Percentiles rank a stretch among this genome's conserved stretches.
Evolutionary conservation across 73 alveolate species (phyloP).

Genomic region (Uronychia binucleata): DNA sequence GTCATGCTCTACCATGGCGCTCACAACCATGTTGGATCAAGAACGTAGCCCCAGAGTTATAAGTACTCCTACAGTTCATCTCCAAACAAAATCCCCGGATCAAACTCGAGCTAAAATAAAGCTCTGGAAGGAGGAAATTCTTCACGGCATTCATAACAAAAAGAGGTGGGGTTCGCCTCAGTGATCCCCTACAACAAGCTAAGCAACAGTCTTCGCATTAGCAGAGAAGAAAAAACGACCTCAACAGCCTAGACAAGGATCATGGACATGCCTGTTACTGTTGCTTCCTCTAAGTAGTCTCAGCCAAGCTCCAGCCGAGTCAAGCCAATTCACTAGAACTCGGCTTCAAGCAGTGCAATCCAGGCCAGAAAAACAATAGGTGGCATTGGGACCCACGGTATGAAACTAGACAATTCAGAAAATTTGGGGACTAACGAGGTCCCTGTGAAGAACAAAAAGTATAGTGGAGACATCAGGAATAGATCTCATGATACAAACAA

Average conservation of each 20-base stretch:
- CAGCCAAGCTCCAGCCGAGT: not conserved
- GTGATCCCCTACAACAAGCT: too few relatives aligned
- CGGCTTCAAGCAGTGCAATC: not conserved
- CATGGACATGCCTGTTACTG: too few relatives aligned
- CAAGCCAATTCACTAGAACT: not conserved
- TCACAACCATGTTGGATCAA: too few relatives aligned
- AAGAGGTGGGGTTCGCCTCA: too few relatives aligned
- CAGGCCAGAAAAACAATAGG: not conserved
- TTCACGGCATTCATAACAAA: too few relatives aligned
- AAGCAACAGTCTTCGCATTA: too few relatives aligned
- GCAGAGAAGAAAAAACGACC: not conserved
- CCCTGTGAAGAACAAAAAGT: not conserved
- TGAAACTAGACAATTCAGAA: not conserved
- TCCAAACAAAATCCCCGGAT: not conserved
- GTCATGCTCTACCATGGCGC: too few relatives aligned
- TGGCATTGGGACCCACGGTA: not conserved
- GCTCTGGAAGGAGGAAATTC: too few relatives aligned
- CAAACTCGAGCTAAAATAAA: too few relatives aligned
- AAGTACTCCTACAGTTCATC: too few relatives aligned
- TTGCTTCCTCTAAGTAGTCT: too few relatives aligned
- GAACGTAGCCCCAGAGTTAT: too few relatives aligned
- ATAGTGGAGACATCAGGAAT: not conserved
- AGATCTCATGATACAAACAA: not conserved
- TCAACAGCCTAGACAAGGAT: not conserved
- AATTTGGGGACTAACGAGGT: not conserved